These are phyloP conservation scores for Pythium inflatum DNA, from an alignment of 352 stramenopile species.

Conservation along the genomic window DNA sequence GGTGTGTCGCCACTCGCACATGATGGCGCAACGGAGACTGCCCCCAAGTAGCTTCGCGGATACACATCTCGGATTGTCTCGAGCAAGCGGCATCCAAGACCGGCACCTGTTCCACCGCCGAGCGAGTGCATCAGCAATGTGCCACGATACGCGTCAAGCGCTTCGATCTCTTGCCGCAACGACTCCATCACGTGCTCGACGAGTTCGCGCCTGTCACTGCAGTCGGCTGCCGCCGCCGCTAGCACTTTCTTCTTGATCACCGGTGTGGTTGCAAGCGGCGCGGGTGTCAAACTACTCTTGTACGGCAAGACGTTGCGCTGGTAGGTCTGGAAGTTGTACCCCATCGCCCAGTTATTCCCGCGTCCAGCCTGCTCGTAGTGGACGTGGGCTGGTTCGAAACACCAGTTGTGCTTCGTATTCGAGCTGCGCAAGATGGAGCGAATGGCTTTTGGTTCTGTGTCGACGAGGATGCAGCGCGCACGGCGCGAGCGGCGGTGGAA, in stretches of 20 bases:
- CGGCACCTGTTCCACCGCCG: slow-evolving; percentile 79
- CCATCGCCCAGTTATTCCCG: slow-evolving; percentile 91
- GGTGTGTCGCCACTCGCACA: slow-evolving; percentile 65
- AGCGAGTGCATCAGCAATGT: slow-evolving; percentile 80
- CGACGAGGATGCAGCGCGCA: slow-evolving; percentile 76
- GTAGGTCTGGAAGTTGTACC: slow-evolving; percentile 66
- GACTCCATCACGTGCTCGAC: slow-evolving; percentile 78
- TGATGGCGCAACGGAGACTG: slow-evolving; percentile 73
- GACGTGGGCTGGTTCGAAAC: slow-evolving; percentile 48
- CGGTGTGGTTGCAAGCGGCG: background rate
- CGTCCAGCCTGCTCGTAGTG: slow-evolving; percentile 74
- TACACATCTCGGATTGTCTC: slow-evolving; percentile 83
- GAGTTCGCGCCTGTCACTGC: slow-evolving; percentile 50
- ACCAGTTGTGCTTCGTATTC: background rate
- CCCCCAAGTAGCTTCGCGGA: slow-evolving; percentile 67
- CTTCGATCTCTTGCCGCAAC: slow-evolving; percentile 72
- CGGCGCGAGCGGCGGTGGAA: slow-evolving; percentile 47
- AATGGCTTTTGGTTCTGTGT: slow-evolving; percentile 81
- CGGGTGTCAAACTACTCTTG: background rate
- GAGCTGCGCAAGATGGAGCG: slow-evolving; percentile 32
- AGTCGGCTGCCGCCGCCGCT: background rate
- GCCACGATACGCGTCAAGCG: slow-evolving; percentile 70
- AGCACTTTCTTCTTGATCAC: slow-evolving; percentile 11
- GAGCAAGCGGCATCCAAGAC: slow-evolving; percentile 81
- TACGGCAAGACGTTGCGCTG: slow-evolving; percentile 41